Evolutionary conservation across 2,329 filamentous ascomycete species (phyloP), one percentile per base, ranked within the genome.

Genomic region (Aspergillus brunneoviolaceus): DNA sequence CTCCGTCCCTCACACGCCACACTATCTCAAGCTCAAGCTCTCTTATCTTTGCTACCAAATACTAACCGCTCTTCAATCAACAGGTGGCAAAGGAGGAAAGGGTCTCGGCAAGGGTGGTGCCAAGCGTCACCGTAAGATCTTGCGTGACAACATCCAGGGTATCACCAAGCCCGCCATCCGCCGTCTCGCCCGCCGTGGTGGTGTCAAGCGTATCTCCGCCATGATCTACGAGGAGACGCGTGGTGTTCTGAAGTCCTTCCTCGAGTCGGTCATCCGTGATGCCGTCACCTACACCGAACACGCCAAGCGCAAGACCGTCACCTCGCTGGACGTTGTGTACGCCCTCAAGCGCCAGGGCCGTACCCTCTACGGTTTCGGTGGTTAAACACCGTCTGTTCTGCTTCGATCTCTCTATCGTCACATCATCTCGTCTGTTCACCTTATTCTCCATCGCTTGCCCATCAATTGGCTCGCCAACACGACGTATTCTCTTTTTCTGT

Each of bases 181-280:
- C 74, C 93, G 94, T 96, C 93, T 98, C 78, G 93, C 93, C 67
- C 93, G 93, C 84, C 93, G 93, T 96, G 93, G 94, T 80, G 93
- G 93, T 93, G 93, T 97, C 87, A 97, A 97, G 91, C 93, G 93
- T 96, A 97, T 97, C 76, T 96, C 93, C 74, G 93, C 93, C 79
- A 96, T 91, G 89, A 92, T 91, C 82, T 91, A 91, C 82, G 89
- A 90, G 76, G 88, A 92, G 83, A 92, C 89, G 70, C 89, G 89
- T 73, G 88, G 88, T 84, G 89, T 92, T 69, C 85, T 92, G 72
- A 92, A 92, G 85, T 87, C 88, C 77, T 92, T 92, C 87, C 87
- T 92, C 69, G 89, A 92, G 80, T 86, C 87, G 73, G 89, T 92
- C 78, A 92, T 92, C 75, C 86, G 88, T 79, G 89, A 91, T 72